These are phyloP conservation scores for Umbilicus rupestris DNA, from an alignment of 164 flowering plant genomes.

Conservation along the genomic window DNA sequence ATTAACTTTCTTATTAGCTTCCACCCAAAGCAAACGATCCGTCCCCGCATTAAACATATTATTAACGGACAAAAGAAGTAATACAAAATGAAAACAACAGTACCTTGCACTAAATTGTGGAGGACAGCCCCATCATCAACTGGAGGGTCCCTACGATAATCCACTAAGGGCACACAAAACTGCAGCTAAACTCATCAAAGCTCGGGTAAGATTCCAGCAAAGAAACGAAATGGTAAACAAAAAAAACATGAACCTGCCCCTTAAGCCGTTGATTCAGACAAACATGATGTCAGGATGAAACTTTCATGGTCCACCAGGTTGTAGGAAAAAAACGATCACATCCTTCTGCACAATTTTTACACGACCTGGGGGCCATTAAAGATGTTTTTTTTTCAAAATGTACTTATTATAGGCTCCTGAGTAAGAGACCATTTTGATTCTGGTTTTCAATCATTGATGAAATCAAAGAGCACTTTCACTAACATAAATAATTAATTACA, in stretches of 20 bases:
- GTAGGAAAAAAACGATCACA: conserved; percentile 2
- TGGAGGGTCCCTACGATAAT: conserved; percentile 22
- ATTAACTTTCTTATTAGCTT: neutral
- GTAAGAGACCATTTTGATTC: conserved; percentile 1
- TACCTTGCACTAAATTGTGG: conserved; percentile 17
- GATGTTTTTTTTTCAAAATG: neutral
- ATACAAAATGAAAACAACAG: conserved; percentile 13
- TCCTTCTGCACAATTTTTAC: conserved; percentile 9
- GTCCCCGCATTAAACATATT: neutral
- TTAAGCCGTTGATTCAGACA: conserved; percentile 6
- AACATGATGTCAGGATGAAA: conserved; percentile 1
- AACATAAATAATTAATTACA: neutral
- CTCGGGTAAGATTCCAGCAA: conserved; percentile 6
- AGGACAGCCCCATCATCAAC: conserved; percentile 19
- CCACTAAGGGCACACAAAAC: conserved; percentile 32
- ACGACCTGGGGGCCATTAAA: neutral
- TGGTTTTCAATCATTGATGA: neutral
- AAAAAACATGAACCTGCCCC: neutral
- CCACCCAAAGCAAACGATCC: neutral
- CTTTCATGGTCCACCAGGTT: conserved; percentile 3
- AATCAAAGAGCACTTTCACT: conserved; percentile 1
- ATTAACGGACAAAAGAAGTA: conserved; percentile 4
- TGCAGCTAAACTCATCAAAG: conserved; percentile 20
- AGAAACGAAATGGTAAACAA: neutral
- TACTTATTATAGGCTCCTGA: neutral